phyloP scores from a whole-genome alignment of 1,284 basidiomycete genomes.

The Rhodotorula sp. region DNA sequence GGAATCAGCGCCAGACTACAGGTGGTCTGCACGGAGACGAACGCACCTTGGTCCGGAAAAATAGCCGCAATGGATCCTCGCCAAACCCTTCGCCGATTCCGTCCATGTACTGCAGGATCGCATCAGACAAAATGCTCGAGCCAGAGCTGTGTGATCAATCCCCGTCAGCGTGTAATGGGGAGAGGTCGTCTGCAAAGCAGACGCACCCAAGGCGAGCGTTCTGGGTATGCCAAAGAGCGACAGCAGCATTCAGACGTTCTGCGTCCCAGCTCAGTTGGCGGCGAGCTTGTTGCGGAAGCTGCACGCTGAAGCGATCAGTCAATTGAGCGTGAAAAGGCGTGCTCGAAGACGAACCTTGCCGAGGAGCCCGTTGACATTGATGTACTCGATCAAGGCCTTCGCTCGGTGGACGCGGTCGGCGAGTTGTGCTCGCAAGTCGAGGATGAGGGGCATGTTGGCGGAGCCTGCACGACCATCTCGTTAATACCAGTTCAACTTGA shows the following conservation, averaged over 20 bases:
- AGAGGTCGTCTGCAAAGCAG: background rate
- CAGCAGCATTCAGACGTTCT: conserved; percentile 79
- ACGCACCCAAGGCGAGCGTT: conserved; percentile 60
- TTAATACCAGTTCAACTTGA: background rate
- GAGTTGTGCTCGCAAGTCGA: conserved; percentile 79
- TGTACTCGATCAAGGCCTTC: conserved; percentile 78
- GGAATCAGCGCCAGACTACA: conserved; percentile 2
- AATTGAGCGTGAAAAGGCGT: background rate
- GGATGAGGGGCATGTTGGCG: conserved; percentile 68
- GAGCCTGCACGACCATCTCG: conserved; percentile 57
- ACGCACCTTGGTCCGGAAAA: conserved; percentile 72
- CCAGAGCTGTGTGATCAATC: conserved; percentile 1
- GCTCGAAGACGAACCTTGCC: conserved; percentile 58
- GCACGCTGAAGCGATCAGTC: conserved; percentile 2
- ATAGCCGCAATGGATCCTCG: conserved; percentile 76
- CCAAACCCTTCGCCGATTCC: conserved; percentile 52
- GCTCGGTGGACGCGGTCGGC: conserved; percentile 71
- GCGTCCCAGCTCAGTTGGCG: conserved; percentile 78
- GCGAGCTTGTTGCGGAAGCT: conserved; percentile 78
- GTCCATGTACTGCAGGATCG: conserved; percentile 64
- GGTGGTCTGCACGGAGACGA: background rate
- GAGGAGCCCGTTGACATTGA: conserved; percentile 78
- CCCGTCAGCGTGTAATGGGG: background rate
- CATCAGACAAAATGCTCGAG: conserved; percentile 50
- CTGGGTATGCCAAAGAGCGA: conserved; percentile 79